Evolutionary conservation across 495 filamentous ascomycete genomes (phyloP).

Genomic region (Chlorociboria aeruginascens): DNA sequence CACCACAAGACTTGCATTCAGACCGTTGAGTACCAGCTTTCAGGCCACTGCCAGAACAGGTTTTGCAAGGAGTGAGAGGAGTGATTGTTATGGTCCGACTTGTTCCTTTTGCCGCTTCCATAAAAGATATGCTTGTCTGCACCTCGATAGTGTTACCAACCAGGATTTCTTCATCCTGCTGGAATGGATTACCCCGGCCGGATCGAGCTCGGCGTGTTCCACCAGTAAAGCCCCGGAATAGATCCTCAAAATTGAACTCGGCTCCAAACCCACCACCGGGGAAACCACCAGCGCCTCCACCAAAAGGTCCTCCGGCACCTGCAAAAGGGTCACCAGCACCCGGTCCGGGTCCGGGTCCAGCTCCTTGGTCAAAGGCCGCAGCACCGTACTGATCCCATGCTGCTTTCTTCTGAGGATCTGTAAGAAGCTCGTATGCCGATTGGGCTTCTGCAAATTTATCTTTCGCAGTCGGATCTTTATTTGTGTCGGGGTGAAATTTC

Average conservation of each 20-base stretch:
- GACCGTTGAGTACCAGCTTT: conserved; percentile 64
- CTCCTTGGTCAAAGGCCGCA: conserved; percentile 72
- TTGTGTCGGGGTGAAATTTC: conserved; percentile 96
- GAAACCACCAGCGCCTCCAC: conserved; percentile 34
- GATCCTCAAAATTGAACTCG: conserved; percentile 89
- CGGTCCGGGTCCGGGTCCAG: conserved; percentile 52
- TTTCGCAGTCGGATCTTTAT: conserved; percentile 84
- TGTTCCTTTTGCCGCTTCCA: conserved; percentile 88
- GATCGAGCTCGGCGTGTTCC: conserved; percentile 41
- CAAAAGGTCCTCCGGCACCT: conserved; percentile 41
- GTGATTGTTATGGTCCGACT: conserved; percentile 66
- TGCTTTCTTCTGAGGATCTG: conserved; percentile 81
- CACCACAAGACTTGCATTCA: conserved; percentile 69
- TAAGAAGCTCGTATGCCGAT: conserved; percentile 81
- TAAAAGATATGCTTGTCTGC: conserved; percentile 82
- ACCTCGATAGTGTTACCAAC: conserved; percentile 92
- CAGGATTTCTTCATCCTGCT: conserved; percentile 50
- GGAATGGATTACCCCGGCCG: conserved; percentile 47
- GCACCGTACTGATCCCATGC: conserved; percentile 85
- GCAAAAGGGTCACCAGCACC: conserved; percentile 44
- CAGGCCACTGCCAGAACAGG: conserved; percentile 71
- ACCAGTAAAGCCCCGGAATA: conserved; percentile 77
- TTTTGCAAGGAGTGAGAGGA: conserved; percentile 65
- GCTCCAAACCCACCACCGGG: conserved; percentile 50
- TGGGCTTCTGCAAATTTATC: conserved; percentile 91